Evolutionary conservation across 1,284 basidiomycete genomes (phyloP).

Genomic region (Apiotrichum siamense): DNA sequence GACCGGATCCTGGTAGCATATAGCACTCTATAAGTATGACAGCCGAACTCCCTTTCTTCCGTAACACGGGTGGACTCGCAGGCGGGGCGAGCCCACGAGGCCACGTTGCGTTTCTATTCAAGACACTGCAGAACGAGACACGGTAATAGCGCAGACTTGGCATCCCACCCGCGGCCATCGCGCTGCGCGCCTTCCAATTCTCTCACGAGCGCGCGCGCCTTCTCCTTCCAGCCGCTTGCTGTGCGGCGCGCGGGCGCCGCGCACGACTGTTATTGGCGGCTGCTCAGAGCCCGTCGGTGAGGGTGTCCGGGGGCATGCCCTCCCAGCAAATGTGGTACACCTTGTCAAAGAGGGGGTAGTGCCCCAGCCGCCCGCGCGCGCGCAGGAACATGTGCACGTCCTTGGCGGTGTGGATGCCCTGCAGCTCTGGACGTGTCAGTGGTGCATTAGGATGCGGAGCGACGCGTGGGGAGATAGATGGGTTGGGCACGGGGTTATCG

Average conservation of each 20-base stretch:
- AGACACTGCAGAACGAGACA: not conserved
- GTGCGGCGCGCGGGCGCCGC: too few relatives aligned
- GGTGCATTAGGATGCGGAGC: not conserved
- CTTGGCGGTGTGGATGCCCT: conserved; percentile 51
- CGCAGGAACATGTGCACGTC: conserved; percentile 53
- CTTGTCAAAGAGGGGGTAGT: conserved; percentile 54
- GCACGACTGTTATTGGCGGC: too few relatives aligned
- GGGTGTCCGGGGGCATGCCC: conserved; percentile 17
- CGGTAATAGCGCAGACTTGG: too few relatives aligned
- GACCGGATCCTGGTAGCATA: not conserved
- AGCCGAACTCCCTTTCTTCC: too few relatives aligned
- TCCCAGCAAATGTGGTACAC: conserved; percentile 49
- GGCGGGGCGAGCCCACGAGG: too few relatives aligned
- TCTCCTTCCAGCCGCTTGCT: too few relatives aligned
- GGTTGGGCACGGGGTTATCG: too few relatives aligned
- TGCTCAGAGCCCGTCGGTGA: conserved; percentile 17
- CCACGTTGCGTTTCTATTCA: not conserved
- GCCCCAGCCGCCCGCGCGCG: conserved; percentile 49
- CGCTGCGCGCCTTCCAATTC: too few relatives aligned
- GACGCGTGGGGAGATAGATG: not conserved
- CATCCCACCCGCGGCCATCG: too few relatives aligned
- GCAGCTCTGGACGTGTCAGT: conserved; percentile 43
- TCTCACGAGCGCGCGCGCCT: too few relatives aligned
- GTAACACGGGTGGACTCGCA: too few relatives aligned
- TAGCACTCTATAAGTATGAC: not conserved